A percentile compares a stretch with the other conserved stretches of the same genome.
Evolutionary conservation across 2,329 filamentous ascomycete species (phyloP).

Genomic region (Tolypocladium tropicale): DNA sequence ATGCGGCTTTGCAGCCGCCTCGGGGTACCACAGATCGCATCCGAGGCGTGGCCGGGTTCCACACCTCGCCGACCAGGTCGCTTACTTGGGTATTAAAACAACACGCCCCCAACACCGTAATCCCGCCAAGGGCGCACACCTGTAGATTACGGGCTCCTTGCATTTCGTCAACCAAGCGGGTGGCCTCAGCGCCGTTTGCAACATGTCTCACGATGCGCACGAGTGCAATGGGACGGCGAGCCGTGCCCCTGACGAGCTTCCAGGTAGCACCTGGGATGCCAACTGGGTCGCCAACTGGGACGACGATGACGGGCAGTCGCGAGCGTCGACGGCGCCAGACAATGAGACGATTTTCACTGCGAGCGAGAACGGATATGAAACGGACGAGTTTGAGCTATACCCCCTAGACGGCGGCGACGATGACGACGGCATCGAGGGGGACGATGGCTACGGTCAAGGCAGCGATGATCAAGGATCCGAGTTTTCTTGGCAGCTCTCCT

Average conservation of each 20-base stretch:
- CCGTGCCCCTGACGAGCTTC: background rate
- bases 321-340: constrained; percentile 16
- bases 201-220: constrained; percentile 5
- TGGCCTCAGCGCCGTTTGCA: background rate
- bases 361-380: constrained; percentile 13
- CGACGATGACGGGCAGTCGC: constrained; percentile 15
- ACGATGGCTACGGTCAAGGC: constrained; percentile 2
- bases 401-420: constrained; percentile 10
- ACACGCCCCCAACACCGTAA: background rate
- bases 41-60: constrained; percentile 1
- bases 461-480: constrained; percentile 8
- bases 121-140: background rate
- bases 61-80: background rate
- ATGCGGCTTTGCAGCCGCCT: background rate
- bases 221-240: background rate
- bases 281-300: constrained; percentile 4
- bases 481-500: constrained; percentile 16
- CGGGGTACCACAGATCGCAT: background rate
- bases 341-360: constrained; percentile 12
- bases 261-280: background rate
- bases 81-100: background rate
- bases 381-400: constrained; percentile 19
- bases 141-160: background rate
- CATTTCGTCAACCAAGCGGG: background rate
- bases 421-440: constrained; percentile 11